phyloP scores from a whole-genome alignment of 2,329 filamentous ascomycete species.

The Trichoderma breve region DNA sequence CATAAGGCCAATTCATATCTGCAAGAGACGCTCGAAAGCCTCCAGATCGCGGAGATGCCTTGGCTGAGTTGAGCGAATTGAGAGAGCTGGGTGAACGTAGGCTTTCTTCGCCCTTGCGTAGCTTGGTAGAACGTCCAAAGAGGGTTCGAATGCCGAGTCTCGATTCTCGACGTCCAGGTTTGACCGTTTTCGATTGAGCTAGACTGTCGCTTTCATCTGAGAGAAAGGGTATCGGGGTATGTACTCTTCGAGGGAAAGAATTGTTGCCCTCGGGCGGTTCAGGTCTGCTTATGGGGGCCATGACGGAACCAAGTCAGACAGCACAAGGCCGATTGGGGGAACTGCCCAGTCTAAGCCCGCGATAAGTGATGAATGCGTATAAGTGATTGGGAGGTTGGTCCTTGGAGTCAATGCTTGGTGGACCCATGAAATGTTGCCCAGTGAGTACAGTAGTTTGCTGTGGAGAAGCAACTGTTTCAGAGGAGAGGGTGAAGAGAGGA shows the following conservation, averaged over 20 bases:
- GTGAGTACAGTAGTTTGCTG: not conserved
- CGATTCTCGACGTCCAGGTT: slow-evolving; percentile 49
- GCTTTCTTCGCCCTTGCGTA: slow-evolving; percentile 36
- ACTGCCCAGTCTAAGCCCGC: no score
- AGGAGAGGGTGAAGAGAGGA: not conserved
- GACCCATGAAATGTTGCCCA: slow-evolving; percentile 9
- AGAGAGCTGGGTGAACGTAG: slow-evolving; percentile 26
- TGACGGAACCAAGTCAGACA: slow-evolving; percentile 25
- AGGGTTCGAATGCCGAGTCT: slow-evolving; percentile 51
- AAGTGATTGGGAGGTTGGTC: slow-evolving; percentile 5
- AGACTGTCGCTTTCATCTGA: slow-evolving; percentile 15
- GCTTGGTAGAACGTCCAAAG: slow-evolving; percentile 47
- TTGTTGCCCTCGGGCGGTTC: slow-evolving; percentile 12
- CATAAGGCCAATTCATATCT: slow-evolving; percentile 46
- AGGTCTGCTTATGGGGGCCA: slow-evolving; percentile 24
- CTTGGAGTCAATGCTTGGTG: not conserved
- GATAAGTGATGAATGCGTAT: not conserved
- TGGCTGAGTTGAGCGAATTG: slow-evolving; percentile 9
- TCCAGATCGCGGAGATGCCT: slow-evolving; percentile 34
- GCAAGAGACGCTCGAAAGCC: slow-evolving; percentile 47
- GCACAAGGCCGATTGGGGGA: not conserved
- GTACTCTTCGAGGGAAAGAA: slow-evolving; percentile 17
- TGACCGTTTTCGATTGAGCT: slow-evolving; percentile 44
- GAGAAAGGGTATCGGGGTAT: slow-evolving; percentile 1
- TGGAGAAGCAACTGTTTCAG: not conserved